Conservation (phyloP, 202 grass and related monocot species). For the Hordeum pubiflorum region DNA sequence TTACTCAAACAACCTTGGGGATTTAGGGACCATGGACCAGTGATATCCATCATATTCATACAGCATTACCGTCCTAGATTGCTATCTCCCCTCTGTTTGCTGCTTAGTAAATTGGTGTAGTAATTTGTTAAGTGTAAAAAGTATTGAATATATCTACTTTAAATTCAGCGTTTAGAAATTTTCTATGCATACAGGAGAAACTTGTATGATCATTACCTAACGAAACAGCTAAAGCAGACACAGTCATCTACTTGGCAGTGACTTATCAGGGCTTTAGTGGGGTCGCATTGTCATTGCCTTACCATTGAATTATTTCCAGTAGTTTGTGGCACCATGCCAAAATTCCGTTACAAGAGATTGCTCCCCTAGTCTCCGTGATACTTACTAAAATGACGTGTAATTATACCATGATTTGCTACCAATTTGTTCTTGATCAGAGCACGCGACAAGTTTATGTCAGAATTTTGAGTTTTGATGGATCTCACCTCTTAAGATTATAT, state of each 20-base stretch:
- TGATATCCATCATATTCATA: background rate
- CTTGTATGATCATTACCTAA: background rate
- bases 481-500: background rate
- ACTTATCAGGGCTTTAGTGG: conserved; percentile 9
- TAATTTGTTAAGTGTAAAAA: background rate
- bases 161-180: background rate
- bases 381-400: background rate
- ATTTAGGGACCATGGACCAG: background rate
- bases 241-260: background rate
- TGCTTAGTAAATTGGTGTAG: background rate
- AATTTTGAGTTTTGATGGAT: conserved; percentile 17
- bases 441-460: background rate
- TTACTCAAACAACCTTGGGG: background rate
- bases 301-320: conserved; percentile 6
- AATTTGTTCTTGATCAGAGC: background rate
- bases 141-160: background rate
- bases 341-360: background rate
- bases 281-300: conserved; percentile 5
- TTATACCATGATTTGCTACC: background rate
- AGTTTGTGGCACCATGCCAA: background rate
- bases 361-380: background rate
- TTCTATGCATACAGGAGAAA: background rate
- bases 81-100: conserved; percentile 3
- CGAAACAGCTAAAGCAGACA: background rate
- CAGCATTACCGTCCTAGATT: background rate